A percentile compares a stretch with the other conserved stretches of the same genome.
phyloP scores from a whole-genome alignment of 2,329 filamentous ascomycete genomes.

The Amylocarpus encephaloides region DNA sequence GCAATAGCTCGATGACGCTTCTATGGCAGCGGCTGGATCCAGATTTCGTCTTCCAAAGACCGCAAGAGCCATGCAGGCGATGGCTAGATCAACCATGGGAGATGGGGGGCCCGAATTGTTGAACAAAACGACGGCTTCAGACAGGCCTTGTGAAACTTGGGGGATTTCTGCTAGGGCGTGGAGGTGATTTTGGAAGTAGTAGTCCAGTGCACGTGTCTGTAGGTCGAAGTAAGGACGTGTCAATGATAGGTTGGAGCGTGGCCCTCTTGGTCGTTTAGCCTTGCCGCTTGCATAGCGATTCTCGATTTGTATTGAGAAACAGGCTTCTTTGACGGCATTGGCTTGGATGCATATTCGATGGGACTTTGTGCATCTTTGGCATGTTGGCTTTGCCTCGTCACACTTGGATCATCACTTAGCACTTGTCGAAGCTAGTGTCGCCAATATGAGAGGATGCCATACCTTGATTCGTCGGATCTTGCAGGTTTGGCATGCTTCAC shows the following conservation, averaged over 20 bases:
- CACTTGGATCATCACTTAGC: background rate
- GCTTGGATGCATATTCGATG: background rate
- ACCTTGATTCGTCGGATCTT: background rate
- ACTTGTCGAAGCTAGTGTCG: background rate
- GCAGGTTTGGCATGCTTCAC: background rate
- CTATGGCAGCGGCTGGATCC: constrained; percentile 19
- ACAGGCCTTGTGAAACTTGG: constrained; percentile 8
- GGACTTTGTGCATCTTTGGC: background rate
- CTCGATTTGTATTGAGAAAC: background rate
- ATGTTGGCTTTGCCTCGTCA: background rate
- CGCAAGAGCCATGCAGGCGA: constrained; percentile 28
- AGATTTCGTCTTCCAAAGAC: constrained; percentile 25
- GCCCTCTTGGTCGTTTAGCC: constrained; percentile 31
- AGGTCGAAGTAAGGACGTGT: constrained; percentile 21
- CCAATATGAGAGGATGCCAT: background rate
- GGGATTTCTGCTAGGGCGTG: constrained; percentile 14
- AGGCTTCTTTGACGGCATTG: background rate
- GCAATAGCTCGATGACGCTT: constrained; percentile 24
- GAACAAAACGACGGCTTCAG: constrained; percentile 7
- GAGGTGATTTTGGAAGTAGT: constrained; percentile 26
- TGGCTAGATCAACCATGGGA: constrained; percentile 26
- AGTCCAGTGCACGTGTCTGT: constrained; percentile 23
- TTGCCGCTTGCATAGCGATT: constrained; percentile 13
- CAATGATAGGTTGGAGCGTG: constrained; percentile 20
- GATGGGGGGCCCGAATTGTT: constrained; percentile 5